A percentile compares a stretch with the other conserved stretches of the same genome.
Conservation (phyloP, 495 filamentous ascomycete genomes). For the Astrothelium subdiscretum region DNA sequence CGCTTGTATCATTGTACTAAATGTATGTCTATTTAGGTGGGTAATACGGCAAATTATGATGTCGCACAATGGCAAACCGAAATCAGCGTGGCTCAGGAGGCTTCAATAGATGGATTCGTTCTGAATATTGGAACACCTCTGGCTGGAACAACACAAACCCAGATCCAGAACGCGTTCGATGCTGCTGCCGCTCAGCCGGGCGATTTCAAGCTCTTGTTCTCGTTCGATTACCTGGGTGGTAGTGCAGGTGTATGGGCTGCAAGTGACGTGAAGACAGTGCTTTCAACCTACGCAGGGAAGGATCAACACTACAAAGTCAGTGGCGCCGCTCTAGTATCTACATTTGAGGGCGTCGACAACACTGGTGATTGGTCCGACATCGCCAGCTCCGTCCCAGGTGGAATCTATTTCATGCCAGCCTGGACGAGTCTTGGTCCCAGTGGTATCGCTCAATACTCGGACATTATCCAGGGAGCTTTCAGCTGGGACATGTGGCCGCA, state of each 20-base stretch:
- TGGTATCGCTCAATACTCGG: constrained; percentile 34
- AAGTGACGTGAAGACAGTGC: constrained; percentile 41
- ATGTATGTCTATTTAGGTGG: not conserved
- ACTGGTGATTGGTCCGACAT: constrained; percentile 47
- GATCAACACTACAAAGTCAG: constrained; percentile 45
- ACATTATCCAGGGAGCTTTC: constrained; percentile 49
- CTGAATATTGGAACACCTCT: constrained; percentile 48
- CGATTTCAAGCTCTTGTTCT: constrained; percentile 52
- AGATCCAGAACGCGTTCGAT: constrained; percentile 41
- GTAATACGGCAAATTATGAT: constrained; percentile 4
- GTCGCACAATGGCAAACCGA: constrained; percentile 41
- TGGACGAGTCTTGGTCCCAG: constrained; percentile 40
- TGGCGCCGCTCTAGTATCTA: constrained; percentile 53
- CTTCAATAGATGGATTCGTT: constrained; percentile 62
- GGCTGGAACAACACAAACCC: constrained; percentile 36
- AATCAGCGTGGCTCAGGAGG: constrained; percentile 45
- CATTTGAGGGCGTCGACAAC: constrained; percentile 54
- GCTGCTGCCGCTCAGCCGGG: constrained; percentile 38
- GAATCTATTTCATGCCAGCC: constrained; percentile 49
- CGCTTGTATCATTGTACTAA: not conserved
- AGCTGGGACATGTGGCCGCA: constrained; percentile 68
- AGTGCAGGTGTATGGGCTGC: constrained; percentile 38
- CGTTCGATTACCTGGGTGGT: constrained; percentile 53
- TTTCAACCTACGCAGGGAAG: constrained; percentile 44
- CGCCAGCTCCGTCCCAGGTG: constrained; percentile 31